Evolutionary conservation across 2,329 filamentous ascomycete species (phyloP).

Genomic region (Fusarium haematococcum): DNA sequence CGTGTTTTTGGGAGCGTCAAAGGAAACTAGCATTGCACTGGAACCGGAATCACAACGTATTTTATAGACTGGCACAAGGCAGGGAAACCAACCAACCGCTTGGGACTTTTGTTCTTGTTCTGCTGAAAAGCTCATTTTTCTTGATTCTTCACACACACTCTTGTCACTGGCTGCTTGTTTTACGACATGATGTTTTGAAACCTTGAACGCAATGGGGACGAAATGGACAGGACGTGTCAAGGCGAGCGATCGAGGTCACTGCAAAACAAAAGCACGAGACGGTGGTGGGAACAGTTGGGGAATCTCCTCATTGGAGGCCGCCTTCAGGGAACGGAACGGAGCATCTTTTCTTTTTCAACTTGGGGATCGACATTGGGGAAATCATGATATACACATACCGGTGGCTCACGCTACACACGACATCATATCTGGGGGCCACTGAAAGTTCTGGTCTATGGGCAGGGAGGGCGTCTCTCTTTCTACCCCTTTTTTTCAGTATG

Average conservation of each 20-base stretch:
- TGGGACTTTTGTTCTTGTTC: slow-evolving; percentile 38
- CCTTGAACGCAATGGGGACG: not conserved
- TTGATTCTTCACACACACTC: slow-evolving; percentile 21
- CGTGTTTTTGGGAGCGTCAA: slow-evolving; percentile 40
- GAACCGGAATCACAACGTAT: slow-evolving; percentile 38
- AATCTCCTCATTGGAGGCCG: slow-evolving; percentile 21
- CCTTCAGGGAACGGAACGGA: slow-evolving; percentile 1
- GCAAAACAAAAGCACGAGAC: not conserved
- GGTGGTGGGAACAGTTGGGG: not conserved
- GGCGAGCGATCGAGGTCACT: not conserved
- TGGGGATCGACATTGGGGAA: slow-evolving; percentile 30
- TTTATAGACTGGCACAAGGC: slow-evolving; percentile 46
- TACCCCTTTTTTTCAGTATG: not conserved
- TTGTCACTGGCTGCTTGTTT: not conserved
- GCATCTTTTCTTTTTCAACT: not conserved
- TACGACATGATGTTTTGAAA: not conserved
- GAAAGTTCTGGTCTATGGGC: slow-evolving; percentile 10
- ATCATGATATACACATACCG: slow-evolving; percentile 40
- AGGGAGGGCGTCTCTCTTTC: not conserved
- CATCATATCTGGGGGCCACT: slow-evolving; percentile 17
- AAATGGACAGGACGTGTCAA: slow-evolving; percentile 5
- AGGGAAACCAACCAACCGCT: slow-evolving; percentile 42
- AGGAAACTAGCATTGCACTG: slow-evolving; percentile 41
- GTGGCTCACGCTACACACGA: slow-evolving; percentile 36
- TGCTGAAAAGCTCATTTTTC: slow-evolving; percentile 29